Evolutionary conservation across 1,284 basidiomycete species (phyloP), one percentile per base, ranked within the genome.

Genomic region (Naganishia cerealis): DNA sequence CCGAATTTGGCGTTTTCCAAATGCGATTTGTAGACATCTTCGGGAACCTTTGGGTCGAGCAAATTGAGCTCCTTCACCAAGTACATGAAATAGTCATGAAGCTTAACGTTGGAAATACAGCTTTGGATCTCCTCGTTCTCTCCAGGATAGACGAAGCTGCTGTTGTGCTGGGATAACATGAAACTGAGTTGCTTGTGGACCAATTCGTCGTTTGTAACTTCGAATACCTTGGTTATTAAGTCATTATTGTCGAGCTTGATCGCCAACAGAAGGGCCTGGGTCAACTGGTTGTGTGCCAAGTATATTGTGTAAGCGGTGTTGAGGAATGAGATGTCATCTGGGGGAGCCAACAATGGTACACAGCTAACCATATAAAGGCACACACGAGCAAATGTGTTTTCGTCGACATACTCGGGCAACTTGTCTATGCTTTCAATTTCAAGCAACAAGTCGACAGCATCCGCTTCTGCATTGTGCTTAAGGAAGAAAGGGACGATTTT

Each of bases 321-420:
- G 55, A 99, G 85, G 86, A 99, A 99, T 16, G 88, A 84, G 50
- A 90, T 82, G 75, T 99, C 96, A 78, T 99, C 96, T 54, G 94
- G 94, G 54, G 94, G 92, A 0, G 92, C 90, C 3, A 99, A 86
- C 63, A 98, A 86, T 75, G 88, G 90, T 7, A 98, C 91, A 74
- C 93, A 96, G 77, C 90, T 92, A 71, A 96, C 88, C 92, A 99
- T 97, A 81, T 99, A 99, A 68, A 91, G 88, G 76, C 95, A 97
- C n/a, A 99, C 94, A 65, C 96, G 88, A 62, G 85, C 85, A 77
- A 87, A 99, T 0, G 92, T 97, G 80, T 86, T 83, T 9, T 86
- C 84, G 24, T 86, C 83, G 8, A 85, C 84, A 71, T n/a, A n/a
- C n/a, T n/a, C n/a, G n/a, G n/a, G n/a, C n/a, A 96, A 87, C 73